Percentiles rank a stretch among this genome's conserved stretches.
Conservation (phyloP, 2,329 filamentous ascomycete genomes). For the Sporothrix luriei region DNA sequence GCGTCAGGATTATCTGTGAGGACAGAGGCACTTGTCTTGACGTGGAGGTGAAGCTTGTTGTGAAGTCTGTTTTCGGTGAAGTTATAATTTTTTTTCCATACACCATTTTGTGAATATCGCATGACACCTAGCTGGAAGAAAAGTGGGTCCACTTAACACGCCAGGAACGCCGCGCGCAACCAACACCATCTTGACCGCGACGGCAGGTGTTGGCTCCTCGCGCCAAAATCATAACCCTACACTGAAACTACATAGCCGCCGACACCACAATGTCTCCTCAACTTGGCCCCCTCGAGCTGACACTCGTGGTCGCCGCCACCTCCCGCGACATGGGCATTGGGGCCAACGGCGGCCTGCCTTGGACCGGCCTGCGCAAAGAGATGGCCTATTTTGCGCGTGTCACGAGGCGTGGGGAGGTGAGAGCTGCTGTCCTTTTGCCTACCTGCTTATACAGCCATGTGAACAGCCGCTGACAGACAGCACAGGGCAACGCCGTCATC, state of each 20-base stretch:
- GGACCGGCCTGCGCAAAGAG: conserved; percentile 84
- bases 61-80: conserved; percentile 12
- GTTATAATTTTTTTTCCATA: conserved; percentile 17
- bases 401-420: conserved; percentile 64
- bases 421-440: background rate
- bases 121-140: background rate
- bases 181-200: background rate
- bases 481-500: conserved; percentile 71
- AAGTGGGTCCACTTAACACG: conserved; percentile 32
- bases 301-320: conserved; percentile 94
- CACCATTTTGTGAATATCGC: background rate
- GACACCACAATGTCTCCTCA: conserved; percentile 33
- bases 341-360: conserved; percentile 74
- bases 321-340: conserved; percentile 82
- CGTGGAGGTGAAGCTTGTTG: background rate
- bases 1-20: background rate
- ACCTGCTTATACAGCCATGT: background rate
- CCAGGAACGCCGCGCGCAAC: conserved; percentile 13
- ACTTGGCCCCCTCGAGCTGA: conserved; percentile 61
- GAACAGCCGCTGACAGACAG: background rate
- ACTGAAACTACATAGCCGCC: conserved; percentile 38
- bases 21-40: conserved; percentile 2
- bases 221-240: background rate
- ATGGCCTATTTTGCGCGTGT: conserved; percentile 95
- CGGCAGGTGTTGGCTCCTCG: background rate